Evolutionary conservation across 2,329 filamentous ascomycete genomes (phyloP), one percentile per base, ranked within the genome.

Genomic region (Taxawa tesnikishii): DNA sequence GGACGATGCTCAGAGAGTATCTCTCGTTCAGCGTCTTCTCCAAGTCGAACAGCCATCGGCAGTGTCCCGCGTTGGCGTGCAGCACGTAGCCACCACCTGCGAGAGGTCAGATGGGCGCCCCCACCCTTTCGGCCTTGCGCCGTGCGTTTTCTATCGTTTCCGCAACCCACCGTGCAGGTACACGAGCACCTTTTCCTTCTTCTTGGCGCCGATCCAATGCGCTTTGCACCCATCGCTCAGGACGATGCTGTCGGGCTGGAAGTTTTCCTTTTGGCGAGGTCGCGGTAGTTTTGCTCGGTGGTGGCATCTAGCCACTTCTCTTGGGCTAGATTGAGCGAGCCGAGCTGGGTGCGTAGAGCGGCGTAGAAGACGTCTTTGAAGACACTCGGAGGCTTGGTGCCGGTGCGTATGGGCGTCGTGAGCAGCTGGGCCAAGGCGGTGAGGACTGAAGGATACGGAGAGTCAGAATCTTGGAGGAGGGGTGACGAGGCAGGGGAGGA

Each of bases 81-180:
- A 70, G 36, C 3, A 60, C 60, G 43, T 71, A 77, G 4, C 73
- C 73, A 27, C 73, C 73, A 11, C 68, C 66, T 71, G 15, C 9
- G 12, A n/a, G n/a, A n/a, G n/a, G n/a, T n/a, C n/a, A n/a, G n/a
- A n/a, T n/a, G n/a, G n/a, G n/a, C n/a, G n/a, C n/a, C n/a, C n/a
- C n/a, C n/a, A n/a, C n/a, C n/a, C n/a, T n/a, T n/a, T n/a, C n/a
- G n/a, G n/a, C n/a, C n/a, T n/a, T n/a, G n/a, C n/a, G n/a, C n/a
- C n/a, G n/a, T n/a, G n/a, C n/a, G n/a, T n/a, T n/a, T n/a, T n/a
- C n/a, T 38, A 37, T 14, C 38, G 55, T 15, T n/a, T 7, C 19
- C n/a, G 23, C 13, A 3, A 27, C 33, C 21, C 12, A 32, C 63
- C 64, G 39, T 68, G 63, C 32, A 62, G 60, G 42, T 62, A 67